Conservation (phyloP, 495 filamentous ascomycete genomes). For the Cercophora newfieldiana region DNA sequence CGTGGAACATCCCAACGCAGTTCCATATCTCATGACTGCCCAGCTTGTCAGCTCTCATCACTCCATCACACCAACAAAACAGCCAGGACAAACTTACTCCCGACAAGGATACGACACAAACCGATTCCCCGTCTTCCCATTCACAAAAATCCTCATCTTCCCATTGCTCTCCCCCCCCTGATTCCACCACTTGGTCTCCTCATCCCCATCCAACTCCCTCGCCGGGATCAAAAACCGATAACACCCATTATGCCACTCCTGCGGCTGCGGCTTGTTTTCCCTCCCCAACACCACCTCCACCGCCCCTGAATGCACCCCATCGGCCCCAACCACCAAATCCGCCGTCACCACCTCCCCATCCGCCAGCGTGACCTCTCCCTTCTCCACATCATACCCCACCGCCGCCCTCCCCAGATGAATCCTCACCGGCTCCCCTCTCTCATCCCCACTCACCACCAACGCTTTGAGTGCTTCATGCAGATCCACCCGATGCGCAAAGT, state of each 20-base stretch:
- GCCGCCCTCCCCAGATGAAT: constrained; percentile 34
- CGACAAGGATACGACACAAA: constrained; percentile 50
- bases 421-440: constrained; percentile 36
- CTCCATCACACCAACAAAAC: background rate
- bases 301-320: constrained; percentile 48
- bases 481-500: constrained; percentile 35
- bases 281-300: constrained; percentile 29
- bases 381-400: constrained; percentile 40
- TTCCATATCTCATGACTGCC: constrained; percentile 45
- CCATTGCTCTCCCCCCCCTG: constrained; percentile 32
- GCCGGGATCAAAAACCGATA: constrained; percentile 49
- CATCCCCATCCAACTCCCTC: constrained; percentile 36
- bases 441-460: constrained; percentile 40
- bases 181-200: constrained; percentile 35
- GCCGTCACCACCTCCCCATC: constrained; percentile 36
- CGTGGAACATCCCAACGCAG: constrained; percentile 44
- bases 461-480: constrained; percentile 46
- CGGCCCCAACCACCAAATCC: constrained; percentile 53
- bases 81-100: constrained; percentile 20
- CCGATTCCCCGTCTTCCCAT: constrained; percentile 33
- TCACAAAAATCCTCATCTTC: constrained; percentile 31
- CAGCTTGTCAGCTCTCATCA: background rate
- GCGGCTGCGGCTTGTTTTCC: constrained; percentile 26
- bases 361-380: constrained; percentile 38
- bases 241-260: constrained; percentile 38